Conservation (phyloP, 2,329 filamentous ascomycete species). For the Penicillium sclerotiorum region DNA sequence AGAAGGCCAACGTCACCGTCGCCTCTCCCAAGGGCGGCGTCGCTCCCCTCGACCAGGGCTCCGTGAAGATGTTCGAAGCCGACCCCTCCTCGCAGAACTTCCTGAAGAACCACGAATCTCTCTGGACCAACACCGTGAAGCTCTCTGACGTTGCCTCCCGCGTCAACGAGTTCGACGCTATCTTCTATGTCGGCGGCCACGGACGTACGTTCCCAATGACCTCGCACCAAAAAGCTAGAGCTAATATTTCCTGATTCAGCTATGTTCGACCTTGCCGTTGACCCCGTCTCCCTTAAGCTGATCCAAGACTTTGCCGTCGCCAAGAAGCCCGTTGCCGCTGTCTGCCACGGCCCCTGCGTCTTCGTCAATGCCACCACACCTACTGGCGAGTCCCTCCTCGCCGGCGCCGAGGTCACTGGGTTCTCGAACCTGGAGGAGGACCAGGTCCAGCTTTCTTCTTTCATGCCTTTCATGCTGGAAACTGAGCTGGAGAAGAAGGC, state of each 20-base stretch:
- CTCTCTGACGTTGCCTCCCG: slow-evolving; percentile 60
- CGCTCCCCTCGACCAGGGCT: slow-evolving; percentile 63
- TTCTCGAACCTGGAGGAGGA: slow-evolving; percentile 55
- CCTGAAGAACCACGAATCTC: slow-evolving; percentile 55
- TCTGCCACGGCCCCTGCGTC: slow-evolving; percentile 53
- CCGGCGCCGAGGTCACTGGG: slow-evolving; percentile 47
- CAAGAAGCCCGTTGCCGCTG: slow-evolving; percentile 53
- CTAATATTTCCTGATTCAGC: slow-evolving; percentile 27
- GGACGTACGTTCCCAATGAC: slow-evolving; percentile 48
- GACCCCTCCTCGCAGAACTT: slow-evolving; percentile 60
- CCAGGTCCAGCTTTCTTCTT: slow-evolving; percentile 40
- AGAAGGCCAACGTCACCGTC: slow-evolving; percentile 58
- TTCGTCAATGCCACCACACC: slow-evolving; percentile 48
- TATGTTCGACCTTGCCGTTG: slow-evolving; percentile 54
- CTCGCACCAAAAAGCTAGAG: neutral
- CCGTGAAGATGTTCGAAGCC: slow-evolving; percentile 56
- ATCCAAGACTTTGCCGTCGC: slow-evolving; percentile 53
- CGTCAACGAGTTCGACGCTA: slow-evolving; percentile 64
- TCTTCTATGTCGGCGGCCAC: slow-evolving; percentile 63
- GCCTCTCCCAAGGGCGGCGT: slow-evolving; percentile 66
- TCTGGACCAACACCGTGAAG: slow-evolving; percentile 67
- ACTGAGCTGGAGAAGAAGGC: slow-evolving; percentile 45
- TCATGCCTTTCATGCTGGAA: slow-evolving; percentile 52
- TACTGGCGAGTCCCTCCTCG: slow-evolving; percentile 47
- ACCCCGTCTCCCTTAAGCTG: slow-evolving; percentile 45